phyloP scores from a whole-genome alignment of 1,284 basidiomycete species.

The Fomitopsis schrenkii region DNA sequence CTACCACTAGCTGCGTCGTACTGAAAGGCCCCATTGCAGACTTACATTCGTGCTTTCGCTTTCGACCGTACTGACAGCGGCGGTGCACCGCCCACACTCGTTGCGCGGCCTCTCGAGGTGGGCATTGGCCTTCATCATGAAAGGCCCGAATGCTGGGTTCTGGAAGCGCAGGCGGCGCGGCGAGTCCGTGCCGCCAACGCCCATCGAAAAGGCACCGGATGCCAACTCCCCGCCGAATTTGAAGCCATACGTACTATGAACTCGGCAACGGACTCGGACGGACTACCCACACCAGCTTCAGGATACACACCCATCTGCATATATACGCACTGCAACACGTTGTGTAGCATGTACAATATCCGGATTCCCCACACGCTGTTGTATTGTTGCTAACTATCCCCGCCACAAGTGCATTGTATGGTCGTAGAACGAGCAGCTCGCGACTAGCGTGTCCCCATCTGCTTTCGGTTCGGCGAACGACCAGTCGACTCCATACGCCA shows the following conservation, averaged over 20 bases:
- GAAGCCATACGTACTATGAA: not conserved
- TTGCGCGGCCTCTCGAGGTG: conserved; percentile 70
- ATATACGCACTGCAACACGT: not conserved
- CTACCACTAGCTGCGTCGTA: conserved; percentile 1
- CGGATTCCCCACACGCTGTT: not conserved
- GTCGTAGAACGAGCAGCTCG: conserved; percentile 97
- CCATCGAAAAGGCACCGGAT: conserved; percentile 5
- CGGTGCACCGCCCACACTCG: conserved; percentile 53
- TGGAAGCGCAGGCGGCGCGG: conserved; percentile 38
- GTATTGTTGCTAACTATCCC: conserved; percentile 33
- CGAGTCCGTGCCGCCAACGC: conserved; percentile 14
- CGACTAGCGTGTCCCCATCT: conserved; percentile 54
- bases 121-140: conserved; percentile 61
- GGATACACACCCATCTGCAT: not conserved
- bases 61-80: conserved; percentile 59
- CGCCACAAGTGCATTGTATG: conserved; percentile 82
- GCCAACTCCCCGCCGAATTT: not conserved
- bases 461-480: conserved; percentile 38
- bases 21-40: conserved; percentile 26
- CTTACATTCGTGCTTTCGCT: conserved; percentile 58
- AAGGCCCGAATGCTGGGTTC: conserved; percentile 49
- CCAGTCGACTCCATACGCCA: conserved; percentile 98
- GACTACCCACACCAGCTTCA: too few relatives aligned
- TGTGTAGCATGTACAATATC: not conserved
- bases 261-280: not conserved